Evolutionary conservation across 1,284 basidiomycete genomes (phyloP).

Genomic region (Amylostereum areolatum): DNA sequence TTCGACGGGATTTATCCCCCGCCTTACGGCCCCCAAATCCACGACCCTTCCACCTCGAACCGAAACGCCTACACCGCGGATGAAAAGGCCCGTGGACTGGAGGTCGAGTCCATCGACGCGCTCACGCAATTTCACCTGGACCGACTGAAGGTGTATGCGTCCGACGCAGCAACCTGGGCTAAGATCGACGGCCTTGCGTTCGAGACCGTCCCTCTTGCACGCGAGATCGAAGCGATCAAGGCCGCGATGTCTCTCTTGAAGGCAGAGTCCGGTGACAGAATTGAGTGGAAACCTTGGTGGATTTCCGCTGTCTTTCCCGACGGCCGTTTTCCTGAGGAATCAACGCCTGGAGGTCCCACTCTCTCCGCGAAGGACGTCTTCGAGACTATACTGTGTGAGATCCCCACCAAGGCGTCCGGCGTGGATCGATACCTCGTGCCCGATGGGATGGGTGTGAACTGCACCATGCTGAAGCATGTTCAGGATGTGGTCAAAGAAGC

Average conservation of each 20-base stretch:
- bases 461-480: constrained; percentile 43
- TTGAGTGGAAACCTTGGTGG: constrained; percentile 67
- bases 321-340: constrained; percentile 43
- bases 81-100: constrained; percentile 15
- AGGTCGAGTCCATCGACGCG: constrained; percentile 39
- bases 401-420: constrained; percentile 8
- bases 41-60: constrained; percentile 26
- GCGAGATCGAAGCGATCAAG: constrained; percentile 65
- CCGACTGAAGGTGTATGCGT: constrained; percentile 51
- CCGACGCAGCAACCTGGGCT: constrained; percentile 45
- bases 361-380: constrained; percentile 33
- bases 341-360: constrained; percentile 17
- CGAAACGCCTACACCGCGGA: constrained; percentile 38
- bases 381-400: constrained; percentile 18
- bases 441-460: constrained; percentile 66
- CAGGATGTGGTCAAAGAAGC: constrained; percentile 30
- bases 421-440: constrained; percentile 24
- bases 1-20: constrained; percentile 72
- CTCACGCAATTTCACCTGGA: constrained; percentile 65
- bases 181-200: constrained; percentile 65
- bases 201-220: constrained; percentile 70
- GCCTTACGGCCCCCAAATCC: constrained; percentile 59
- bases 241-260: constrained; percentile 46
- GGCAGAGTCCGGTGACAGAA: constrained; percentile 19
- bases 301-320: constrained; percentile 65